phyloP scores from a whole-genome alignment of 441 rosid species.

The Jatropha multifida region DNA sequence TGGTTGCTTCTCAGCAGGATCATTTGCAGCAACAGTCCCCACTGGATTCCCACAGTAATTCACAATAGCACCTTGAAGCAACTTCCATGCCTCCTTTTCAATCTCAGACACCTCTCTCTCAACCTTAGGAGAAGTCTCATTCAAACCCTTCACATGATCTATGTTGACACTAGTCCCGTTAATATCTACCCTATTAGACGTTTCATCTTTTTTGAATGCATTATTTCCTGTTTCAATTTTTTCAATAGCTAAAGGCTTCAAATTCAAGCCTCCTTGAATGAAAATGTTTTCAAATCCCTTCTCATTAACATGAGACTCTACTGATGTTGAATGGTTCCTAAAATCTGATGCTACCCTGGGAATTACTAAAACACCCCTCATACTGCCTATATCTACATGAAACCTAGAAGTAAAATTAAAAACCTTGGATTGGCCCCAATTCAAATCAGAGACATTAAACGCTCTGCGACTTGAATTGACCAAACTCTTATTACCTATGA shows the following conservation, averaged over 20 bases:
- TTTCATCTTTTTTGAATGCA: constrained; percentile 37
- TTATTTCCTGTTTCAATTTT: constrained; percentile 39
- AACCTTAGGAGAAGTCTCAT: constrained; percentile 39
- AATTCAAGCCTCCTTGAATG: constrained; percentile 59
- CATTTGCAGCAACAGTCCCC: constrained; percentile 84
- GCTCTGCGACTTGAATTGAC: constrained; percentile 44
- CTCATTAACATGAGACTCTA: constrained; percentile 56
- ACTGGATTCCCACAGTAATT: constrained; percentile 75
- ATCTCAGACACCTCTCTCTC: constrained; percentile 52
- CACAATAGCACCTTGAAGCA: constrained; percentile 64
- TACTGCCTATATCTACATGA: constrained; percentile 31
- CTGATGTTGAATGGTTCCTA: constrained; percentile 72
- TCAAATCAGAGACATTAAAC: constrained; percentile 58
- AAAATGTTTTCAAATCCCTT: constrained; percentile 72
- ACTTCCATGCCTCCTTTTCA: constrained; percentile 83
- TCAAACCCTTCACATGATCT: constrained; percentile 44
- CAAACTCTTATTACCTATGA: constrained; percentile 33
- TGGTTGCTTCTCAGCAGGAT: constrained; percentile 67
- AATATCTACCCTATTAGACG: constrained; percentile 31
- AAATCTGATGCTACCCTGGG: constrained; percentile 72
- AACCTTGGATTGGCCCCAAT: constrained; percentile 45
- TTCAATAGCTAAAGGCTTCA: constrained; percentile 62
- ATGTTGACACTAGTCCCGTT: constrained; percentile 36
- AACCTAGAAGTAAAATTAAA: constrained; percentile 23
- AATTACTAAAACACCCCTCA: constrained; percentile 71